Conservation (phyloP, 768 basidiomycete species). For the Trametes punicea region DNA sequence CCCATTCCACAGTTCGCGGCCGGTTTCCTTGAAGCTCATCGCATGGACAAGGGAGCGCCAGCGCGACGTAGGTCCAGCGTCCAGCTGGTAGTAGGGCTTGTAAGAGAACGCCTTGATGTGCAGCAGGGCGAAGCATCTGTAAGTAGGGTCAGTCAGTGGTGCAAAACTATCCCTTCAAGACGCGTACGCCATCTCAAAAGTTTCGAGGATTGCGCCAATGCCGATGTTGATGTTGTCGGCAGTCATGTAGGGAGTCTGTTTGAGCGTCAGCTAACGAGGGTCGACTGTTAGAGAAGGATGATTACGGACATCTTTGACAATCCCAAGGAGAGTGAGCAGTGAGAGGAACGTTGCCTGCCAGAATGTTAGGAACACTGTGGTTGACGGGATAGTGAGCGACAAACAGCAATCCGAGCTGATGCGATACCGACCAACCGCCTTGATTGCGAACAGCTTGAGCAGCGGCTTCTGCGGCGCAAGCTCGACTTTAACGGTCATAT, state of each 20-base stretch:
- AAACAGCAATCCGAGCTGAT: not conserved
- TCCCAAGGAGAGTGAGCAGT: conserved; percentile 50
- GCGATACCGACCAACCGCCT: conserved; percentile 56
- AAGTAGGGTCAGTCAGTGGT: not conserved
- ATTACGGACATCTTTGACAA: conserved; percentile 61
- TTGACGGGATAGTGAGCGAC: not conserved
- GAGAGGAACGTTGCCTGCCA: conserved; percentile 70
- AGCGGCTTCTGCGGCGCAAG: conserved; percentile 60
- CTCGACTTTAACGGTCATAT: conserved; percentile 50
- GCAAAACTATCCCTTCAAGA: conserved; percentile 9
- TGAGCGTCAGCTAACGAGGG: too few species aligned
- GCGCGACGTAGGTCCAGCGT: conserved; percentile 42
- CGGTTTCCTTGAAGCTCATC: conserved; percentile 68
- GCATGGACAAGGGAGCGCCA: conserved; percentile 58
- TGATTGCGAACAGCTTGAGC: conserved; percentile 67
- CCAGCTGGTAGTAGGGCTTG: conserved; percentile 47
- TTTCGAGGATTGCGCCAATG: conserved; percentile 63
- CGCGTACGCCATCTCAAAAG: conserved; percentile 71
- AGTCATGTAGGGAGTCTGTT: conserved; percentile 64
- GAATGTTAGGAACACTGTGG: conserved; percentile 64
- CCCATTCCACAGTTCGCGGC: conserved; percentile 57
- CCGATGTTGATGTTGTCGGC: conserved; percentile 72
- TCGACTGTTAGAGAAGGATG: too few species aligned
- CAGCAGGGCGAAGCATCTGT: conserved; percentile 63
- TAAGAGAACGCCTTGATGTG: conserved; percentile 75